Evolutionary conservation across 2,329 filamentous ascomycete species (phyloP), one percentile per base, ranked within the genome.

Genomic region (Lecanicillium sp.): DNA sequence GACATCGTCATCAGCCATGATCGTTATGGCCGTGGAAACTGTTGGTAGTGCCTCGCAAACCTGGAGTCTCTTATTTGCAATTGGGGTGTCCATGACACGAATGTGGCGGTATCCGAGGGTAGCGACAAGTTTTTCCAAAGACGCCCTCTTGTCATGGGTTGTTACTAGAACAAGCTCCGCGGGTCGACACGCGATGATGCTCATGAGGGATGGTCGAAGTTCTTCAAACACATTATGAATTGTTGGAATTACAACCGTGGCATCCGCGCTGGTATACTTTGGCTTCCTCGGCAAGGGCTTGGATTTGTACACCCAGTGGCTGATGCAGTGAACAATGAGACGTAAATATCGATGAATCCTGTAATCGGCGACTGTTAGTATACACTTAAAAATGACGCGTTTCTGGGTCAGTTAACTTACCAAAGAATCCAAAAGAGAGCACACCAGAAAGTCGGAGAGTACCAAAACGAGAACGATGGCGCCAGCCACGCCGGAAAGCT

Each of bases 1-100:
- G 45, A 96, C 90, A 59, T 96, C 90, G 62, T 96, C 90, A 57
- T 96, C 90, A 18, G 89, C 88, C 68, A 96, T 87, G 51, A 96
- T 76, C 28, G 86, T 95, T 55, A 96, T 88, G 37, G 73, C 67
- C 0, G 90, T 95, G 48, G 69, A 72, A 42, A 95, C 87, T 49
- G 86, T 76, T 15, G 89, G 88, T 34, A 96, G 85, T 4, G 88
- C 90, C 56, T 87, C 78, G 59, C 87, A 94, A 56, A 96, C 88
- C 60, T 96, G 90, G 15, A 90, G 78, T 40, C 90, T 83, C 69
- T 96, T 96, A 68, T 96, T 96, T 50, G 90, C 88, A 56, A 95
- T 89, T 44, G 75, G 71, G 20, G 88, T 85, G 46, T 76, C 81
- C 48, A 90, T 70, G 31, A 94, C 80, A 40, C 78, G 75, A 48